Evolutionary conservation across 495 filamentous ascomycete genomes (phyloP).

Genomic region (Lepraria neglecta): DNA sequence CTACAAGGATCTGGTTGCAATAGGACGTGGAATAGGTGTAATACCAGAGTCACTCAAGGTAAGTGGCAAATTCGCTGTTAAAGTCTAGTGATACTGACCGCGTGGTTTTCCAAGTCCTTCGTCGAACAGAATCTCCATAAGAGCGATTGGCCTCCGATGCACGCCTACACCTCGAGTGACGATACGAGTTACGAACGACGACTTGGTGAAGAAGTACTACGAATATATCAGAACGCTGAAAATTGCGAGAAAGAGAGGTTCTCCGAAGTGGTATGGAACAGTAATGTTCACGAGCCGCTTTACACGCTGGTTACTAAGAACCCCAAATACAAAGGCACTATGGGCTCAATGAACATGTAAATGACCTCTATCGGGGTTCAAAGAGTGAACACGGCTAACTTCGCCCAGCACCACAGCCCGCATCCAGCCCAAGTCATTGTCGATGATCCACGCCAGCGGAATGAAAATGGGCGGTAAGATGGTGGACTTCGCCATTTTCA

Average conservation of each 20-base stretch:
- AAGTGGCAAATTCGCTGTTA: not conserved
- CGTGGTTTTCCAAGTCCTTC: not conserved
- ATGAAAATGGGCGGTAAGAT: not conserved
- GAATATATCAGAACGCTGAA: not conserved
- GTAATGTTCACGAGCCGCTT: not conserved
- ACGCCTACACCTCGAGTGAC: not conserved
- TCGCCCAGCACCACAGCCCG: not conserved
- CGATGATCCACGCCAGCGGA: not conserved
- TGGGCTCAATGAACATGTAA: conserved; percentile 1
- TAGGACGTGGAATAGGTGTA: not conserved
- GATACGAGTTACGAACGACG: not conserved
- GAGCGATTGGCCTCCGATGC: not conserved
- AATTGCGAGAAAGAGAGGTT: not conserved
- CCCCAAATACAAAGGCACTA: not conserved
- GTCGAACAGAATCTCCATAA: not conserved
- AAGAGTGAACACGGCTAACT: not conserved
- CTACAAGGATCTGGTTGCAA: not conserved
- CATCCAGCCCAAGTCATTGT: not conserved
- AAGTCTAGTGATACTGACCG: not conserved
- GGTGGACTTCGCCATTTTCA: conserved; percentile 1
- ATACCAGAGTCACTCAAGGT: not conserved
- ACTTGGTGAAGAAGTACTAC: not conserved
- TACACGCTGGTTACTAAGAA: not conserved
- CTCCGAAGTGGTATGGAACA: not conserved
- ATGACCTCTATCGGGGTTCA: not conserved